Conservation (phyloP, 352 stramenopile genomes). For the Globisporangium radiosum region DNA sequence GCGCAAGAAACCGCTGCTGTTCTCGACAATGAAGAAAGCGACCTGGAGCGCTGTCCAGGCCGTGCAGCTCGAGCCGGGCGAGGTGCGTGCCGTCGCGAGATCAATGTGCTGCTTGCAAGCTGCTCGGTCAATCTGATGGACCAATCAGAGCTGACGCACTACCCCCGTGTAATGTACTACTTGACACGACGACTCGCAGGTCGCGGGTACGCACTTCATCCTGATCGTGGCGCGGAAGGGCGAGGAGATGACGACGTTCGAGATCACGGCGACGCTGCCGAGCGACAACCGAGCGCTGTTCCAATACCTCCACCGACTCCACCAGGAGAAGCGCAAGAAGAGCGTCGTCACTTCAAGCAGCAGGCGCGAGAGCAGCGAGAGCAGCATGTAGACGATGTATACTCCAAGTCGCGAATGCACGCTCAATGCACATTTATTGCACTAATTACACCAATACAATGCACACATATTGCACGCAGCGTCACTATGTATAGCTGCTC, state of each 20-base stretch:
- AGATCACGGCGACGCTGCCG: constrained; percentile 22
- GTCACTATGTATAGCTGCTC: not conserved
- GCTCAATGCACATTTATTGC: not conserved
- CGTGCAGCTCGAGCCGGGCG: constrained; percentile 29
- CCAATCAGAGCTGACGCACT: too few species aligned
- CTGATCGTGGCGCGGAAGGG: constrained; percentile 24
- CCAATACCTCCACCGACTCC: constrained; percentile 17
- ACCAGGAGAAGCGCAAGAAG: constrained; percentile 19
- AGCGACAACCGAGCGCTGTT: constrained; percentile 21
- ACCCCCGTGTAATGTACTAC: too few species aligned
- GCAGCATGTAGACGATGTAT: not conserved
- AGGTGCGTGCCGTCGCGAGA: not conserved
- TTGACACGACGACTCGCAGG: constrained; percentile 7
- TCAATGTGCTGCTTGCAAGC: not conserved
- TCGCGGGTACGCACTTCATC: constrained; percentile 29
- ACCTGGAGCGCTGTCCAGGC: constrained; percentile 22
- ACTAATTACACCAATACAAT: not conserved
- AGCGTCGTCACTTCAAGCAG: constrained; percentile 1
- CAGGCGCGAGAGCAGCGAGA: not conserved
- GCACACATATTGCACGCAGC: not conserved
- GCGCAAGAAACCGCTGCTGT: constrained; percentile 25
- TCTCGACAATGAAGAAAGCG: constrained; percentile 25
- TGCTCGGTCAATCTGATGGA: too few species aligned
- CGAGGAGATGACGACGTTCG: constrained; percentile 22
- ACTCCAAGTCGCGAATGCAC: not conserved